These are phyloP conservation scores for Immersiella caudata DNA, from an alignment of 495 filamentous ascomycete genomes.

Conservation along the genomic window DNA sequence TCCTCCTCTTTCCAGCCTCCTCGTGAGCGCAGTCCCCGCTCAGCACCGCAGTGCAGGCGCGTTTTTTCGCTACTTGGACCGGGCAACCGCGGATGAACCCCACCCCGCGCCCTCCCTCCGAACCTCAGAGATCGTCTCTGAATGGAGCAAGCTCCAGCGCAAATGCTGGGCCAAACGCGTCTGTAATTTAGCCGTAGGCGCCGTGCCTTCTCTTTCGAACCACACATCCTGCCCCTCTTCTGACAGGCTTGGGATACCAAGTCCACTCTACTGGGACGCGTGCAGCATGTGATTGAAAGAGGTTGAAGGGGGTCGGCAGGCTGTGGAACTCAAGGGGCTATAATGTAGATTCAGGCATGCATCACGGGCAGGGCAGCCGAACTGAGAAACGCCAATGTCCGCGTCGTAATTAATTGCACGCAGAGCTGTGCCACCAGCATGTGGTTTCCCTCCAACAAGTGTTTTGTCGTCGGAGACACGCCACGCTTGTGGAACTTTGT, in stretches of 20 bases:
- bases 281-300: not conserved
- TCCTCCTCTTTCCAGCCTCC: conserved; percentile 20
- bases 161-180: conserved; percentile 11
- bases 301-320: not conserved
- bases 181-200: conserved; percentile 20
- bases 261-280: not conserved
- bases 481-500: not conserved
- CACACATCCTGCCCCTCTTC: not conserved
- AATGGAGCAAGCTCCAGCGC: not conserved
- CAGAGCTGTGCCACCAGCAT: not conserved
- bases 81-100: conserved; percentile 13
- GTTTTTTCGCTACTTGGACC: conserved; percentile 19
- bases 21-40: conserved; percentile 12
- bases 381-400: not conserved
- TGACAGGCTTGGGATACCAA: not conserved
- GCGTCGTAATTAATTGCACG: not conserved
- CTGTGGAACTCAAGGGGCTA: not conserved
- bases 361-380: not conserved
- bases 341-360: not conserved
- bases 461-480: not conserved
- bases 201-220: conserved; percentile 5
- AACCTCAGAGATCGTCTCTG: not conserved
- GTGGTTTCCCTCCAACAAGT: conserved; percentile 1
- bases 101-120: conserved; percentile 7
- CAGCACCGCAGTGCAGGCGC: conserved; percentile 3